Evolutionary conservation across 345 rosid genomes (phyloP).

Genomic region (Acer negundo): DNA sequence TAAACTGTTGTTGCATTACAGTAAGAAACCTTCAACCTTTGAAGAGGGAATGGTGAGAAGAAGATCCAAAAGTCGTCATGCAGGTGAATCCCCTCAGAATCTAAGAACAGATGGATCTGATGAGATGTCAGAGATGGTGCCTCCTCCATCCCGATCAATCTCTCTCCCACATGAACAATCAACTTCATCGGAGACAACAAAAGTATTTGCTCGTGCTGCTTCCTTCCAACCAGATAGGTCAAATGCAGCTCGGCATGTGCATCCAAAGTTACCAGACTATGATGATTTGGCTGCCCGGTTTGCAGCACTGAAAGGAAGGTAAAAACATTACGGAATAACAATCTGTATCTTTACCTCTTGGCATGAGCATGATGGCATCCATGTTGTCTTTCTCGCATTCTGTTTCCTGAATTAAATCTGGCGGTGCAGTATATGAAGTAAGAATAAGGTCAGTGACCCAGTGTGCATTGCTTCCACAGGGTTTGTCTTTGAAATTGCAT

Average conservation of each 20-base stretch:
- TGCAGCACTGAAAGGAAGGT: constrained; percentile 82
- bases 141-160: constrained; percentile 55
- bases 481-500: neutral
- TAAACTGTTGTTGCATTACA: constrained; percentile 83
- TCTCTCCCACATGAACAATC: constrained; percentile 71
- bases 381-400: constrained; percentile 1
- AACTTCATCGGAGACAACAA: constrained; percentile 43
- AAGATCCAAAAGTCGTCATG: constrained; percentile 55
- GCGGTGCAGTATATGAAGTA: neutral
- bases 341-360: neutral
- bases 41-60: constrained; percentile 49
- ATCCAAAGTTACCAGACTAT: constrained; percentile 92
- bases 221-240: constrained; percentile 79
- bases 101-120: constrained; percentile 28
- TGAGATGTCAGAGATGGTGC: constrained; percentile 36
- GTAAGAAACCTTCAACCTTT: constrained; percentile 64
- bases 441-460: neutral
- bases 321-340: constrained; percentile 18
- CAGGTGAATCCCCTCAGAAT: constrained; percentile 32
- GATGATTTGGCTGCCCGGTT: constrained; percentile 91
- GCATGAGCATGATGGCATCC: neutral
- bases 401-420: neutral
- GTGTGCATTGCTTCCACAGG: neutral
- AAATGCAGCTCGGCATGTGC: constrained; percentile 72
- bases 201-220: constrained; percentile 62